Evolutionary conservation across 179 eudicot species (phyloP).

Genomic region (Gypsophila paniculata): DNA sequence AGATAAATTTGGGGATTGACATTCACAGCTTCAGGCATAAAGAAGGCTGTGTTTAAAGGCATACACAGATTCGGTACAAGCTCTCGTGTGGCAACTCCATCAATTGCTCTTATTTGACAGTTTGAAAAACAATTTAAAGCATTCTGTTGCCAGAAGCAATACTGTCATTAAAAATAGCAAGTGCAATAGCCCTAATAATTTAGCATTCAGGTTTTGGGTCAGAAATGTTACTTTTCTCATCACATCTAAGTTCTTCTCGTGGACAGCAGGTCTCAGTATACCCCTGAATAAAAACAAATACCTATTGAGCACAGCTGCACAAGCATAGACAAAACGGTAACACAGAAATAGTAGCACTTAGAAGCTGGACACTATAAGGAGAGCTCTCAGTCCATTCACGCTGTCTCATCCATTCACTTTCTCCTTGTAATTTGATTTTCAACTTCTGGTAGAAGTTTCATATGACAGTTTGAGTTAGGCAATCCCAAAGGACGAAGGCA

Average conservation of each 20-base stretch:
- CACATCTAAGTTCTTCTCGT: slow-evolving; percentile 54
- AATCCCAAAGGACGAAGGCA: background rate
- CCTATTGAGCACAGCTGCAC: slow-evolving; percentile 6
- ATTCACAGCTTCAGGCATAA: slow-evolving; percentile 88
- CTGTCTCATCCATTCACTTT: too few relatives aligned
- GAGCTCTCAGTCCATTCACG: too few relatives aligned
- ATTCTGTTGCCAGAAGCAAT: slow-evolving; percentile 53
- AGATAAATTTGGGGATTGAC: slow-evolving; percentile 73
- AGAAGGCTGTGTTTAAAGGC: slow-evolving; percentile 73
- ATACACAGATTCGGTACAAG: slow-evolving; percentile 63
- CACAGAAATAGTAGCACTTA: too few relatives aligned
- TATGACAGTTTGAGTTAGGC: background rate
- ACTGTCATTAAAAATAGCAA: background rate
- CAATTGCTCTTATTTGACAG: slow-evolving; percentile 64
- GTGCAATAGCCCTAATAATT: background rate
- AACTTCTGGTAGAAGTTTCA: background rate
- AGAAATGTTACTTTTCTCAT: slow-evolving; percentile 53
- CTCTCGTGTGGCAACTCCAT: slow-evolving; percentile 47
- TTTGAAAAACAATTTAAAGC: slow-evolving; percentile 58
- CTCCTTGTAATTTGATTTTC: too few relatives aligned
- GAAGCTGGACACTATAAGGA: background rate
- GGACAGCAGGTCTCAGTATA: slow-evolving; percentile 75
- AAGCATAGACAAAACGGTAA: background rate
- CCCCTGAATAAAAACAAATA: slow-evolving; percentile 54
- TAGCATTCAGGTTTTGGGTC: slow-evolving; percentile 1